A percentile compares a stretch with the other conserved stretches of the same genome.
phyloP scores from a whole-genome alignment of 192 early-diverging fungal genomes.

The Coemansia umbellata region DNA sequence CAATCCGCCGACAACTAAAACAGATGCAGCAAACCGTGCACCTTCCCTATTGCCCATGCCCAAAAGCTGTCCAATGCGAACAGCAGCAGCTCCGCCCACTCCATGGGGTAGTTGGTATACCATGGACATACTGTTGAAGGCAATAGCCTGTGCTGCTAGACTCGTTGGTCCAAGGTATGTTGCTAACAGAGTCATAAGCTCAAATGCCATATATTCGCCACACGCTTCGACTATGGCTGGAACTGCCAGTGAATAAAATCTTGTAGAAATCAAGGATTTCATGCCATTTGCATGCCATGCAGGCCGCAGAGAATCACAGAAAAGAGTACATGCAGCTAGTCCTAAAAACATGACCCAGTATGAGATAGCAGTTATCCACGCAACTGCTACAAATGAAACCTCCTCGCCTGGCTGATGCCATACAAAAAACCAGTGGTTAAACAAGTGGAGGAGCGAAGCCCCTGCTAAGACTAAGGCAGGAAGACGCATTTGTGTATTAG shows the following conservation, averaged over 20 bases:
- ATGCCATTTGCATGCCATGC: slow-evolving; percentile 57
- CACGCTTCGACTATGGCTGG: slow-evolving; percentile 77
- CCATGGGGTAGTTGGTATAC: slow-evolving; percentile 55
- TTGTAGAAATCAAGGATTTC: slow-evolving; percentile 37
- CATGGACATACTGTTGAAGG: slow-evolving; percentile 54
- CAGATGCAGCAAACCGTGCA: slow-evolving; percentile 51
- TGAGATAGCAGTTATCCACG: slow-evolving; percentile 73
- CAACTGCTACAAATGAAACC: slow-evolving; percentile 75
- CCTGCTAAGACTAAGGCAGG: slow-evolving; percentile 31
- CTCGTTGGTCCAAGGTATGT: slow-evolving; percentile 52
- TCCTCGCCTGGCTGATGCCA: slow-evolving; percentile 58
- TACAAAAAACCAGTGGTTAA: slow-evolving; percentile 79
- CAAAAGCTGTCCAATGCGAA: slow-evolving; percentile 53
- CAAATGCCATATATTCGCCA: slow-evolving; percentile 60
- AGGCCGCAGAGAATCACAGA: slow-evolving; percentile 53
- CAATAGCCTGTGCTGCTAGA: slow-evolving; percentile 57
- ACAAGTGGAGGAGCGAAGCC: slow-evolving; percentile 38
- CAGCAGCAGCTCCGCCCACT: slow-evolving; percentile 52
- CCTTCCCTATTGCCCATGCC: slow-evolving; percentile 31
- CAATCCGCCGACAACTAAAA: slow-evolving; percentile 26
- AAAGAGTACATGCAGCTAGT: slow-evolving; percentile 57
- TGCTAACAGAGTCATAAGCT: slow-evolving; percentile 50
- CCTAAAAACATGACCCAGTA: slow-evolving; percentile 74
- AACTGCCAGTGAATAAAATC: slow-evolving; percentile 57
- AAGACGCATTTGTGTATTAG: slow-evolving; percentile 81